Evolutionary conservation across 441 rosid genomes (phyloP).

Genomic region (Adansonia grandidieri): DNA sequence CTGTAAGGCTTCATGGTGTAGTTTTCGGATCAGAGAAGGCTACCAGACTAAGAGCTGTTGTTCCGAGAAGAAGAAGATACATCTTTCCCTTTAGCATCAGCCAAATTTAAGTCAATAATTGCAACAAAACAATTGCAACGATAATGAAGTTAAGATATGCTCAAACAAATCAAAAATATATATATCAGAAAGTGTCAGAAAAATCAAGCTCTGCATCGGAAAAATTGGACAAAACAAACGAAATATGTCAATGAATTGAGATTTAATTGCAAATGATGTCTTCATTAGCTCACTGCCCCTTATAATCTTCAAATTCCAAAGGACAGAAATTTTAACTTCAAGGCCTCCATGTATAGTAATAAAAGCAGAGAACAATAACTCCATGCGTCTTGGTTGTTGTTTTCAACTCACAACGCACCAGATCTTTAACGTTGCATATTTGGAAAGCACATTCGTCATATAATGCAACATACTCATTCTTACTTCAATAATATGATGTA

Average conservation of each 20-base stretch:
- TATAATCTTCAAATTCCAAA: too few species aligned
- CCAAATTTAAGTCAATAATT: slow-evolving; percentile 23
- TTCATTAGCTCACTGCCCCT: too few species aligned
- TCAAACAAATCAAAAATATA: not conserved
- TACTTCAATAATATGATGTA: too few species aligned
- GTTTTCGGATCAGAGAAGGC: not conserved
- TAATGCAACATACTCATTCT: too few species aligned
- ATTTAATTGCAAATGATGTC: not conserved
- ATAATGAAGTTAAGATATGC: not conserved
- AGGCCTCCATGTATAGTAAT: too few species aligned
- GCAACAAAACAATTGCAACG: slow-evolving; percentile 1
- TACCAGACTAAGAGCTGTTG: slow-evolving; percentile 58
- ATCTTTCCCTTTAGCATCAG: slow-evolving; percentile 58
- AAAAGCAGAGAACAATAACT: too few species aligned
- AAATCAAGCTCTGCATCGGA: not conserved
- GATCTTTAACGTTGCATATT: too few species aligned
- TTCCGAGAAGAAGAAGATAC: slow-evolving; percentile 61
- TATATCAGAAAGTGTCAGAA: not conserved
- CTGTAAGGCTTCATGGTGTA: not conserved
- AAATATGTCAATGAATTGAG: not conserved
- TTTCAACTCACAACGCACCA: too few species aligned
- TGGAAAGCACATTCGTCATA: too few species aligned
- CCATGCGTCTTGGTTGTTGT: too few species aligned
- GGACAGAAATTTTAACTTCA: too few species aligned
- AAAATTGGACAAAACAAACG: not conserved